These are phyloP conservation scores for Alternaria gansuensis DNA, from an alignment of 2,329 filamentous ascomycete genomes.

Conservation along the genomic window DNA sequence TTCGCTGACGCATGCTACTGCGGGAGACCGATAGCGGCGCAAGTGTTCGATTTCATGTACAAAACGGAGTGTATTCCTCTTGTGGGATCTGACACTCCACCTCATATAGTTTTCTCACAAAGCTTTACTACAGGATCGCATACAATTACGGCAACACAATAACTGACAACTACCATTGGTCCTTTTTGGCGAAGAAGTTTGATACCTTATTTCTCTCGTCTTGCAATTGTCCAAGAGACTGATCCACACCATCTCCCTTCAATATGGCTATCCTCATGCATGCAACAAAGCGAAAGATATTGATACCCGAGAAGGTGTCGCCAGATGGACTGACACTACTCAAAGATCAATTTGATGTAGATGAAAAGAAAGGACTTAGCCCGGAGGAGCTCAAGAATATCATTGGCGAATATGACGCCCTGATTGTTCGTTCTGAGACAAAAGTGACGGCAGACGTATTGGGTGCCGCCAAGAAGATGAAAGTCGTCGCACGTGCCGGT, in stretches of 20 bases:
- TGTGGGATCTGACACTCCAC: not conserved
- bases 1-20: conserved; percentile 37
- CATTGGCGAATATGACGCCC: conserved; percentile 76
- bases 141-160: no score
- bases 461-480: conserved; percentile 71
- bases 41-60: conserved; percentile 20
- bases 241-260: not conserved
- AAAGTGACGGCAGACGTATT: conserved; percentile 77
- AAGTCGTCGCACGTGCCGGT: conserved; percentile 81
- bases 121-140: not conserved
- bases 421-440: conserved; percentile 83
- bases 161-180: not conserved
- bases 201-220: not conserved
- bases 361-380: conserved; percentile 70
- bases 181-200: not conserved
- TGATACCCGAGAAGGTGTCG: conserved; percentile 83
- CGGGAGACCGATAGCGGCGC: conserved; percentile 41
- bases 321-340: conserved; percentile 78
- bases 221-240: no score
- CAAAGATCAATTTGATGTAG: conserved; percentile 71
- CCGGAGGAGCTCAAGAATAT: conserved; percentile 70
- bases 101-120: not conserved
- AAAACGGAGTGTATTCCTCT: conserved; percentile 13
- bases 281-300: conserved; percentile 61
- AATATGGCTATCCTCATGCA: conserved; percentile 47